Evolutionary conservation across 2,329 filamentous ascomycete species (phyloP), one percentile per base, ranked within the genome.

Genomic region (Colletotrichum sp.): DNA sequence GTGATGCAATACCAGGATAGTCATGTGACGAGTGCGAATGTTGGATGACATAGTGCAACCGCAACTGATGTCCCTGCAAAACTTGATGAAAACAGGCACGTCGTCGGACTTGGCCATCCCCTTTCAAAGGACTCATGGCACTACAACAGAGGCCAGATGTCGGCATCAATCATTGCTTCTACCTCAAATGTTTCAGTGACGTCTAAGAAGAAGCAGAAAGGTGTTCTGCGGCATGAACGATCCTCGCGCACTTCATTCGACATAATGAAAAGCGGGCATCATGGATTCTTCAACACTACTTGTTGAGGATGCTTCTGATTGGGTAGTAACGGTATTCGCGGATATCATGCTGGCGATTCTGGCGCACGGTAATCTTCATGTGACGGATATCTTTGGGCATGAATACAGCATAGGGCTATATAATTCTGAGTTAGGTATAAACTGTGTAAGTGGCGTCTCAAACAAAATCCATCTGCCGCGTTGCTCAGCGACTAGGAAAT

Each of bases 271-370:
- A 27, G 27, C 27, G 27, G 16, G 39, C 1, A 44, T 4, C 8
- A 3, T 44, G 39, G 8, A 44, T 6, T 44, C 39, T n/a, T 2
- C 8, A 44, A n/a, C 0, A n/a, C 39, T 6, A 44, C 16, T 44
- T 44, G 5, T 3, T 0, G 19, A n/a, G 19, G 9, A 44, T 44
- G 19, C 19, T 44, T 6, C 0, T n/a, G 39, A 6, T 4, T n/a
- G 36, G 16, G 16, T 19, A 5, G 16, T 39, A 2, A 39, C 9
- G 16, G 36, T 39, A 39, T 39, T 39, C 1, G 15, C 15, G 1
- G 1, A 2, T 39, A 2, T 39, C 36, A 39, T 39, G 36, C 36
- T 15, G 36, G 1, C 36, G 16, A 39, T 19, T 39, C 36, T 39
- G 2, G 36, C 15, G 36, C 16, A 39, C 8, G 36, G 36, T 39